These are phyloP conservation scores for Populus hybrid DNA, from an alignment of 441 rosid genomes.

Conservation along the genomic window DNA sequence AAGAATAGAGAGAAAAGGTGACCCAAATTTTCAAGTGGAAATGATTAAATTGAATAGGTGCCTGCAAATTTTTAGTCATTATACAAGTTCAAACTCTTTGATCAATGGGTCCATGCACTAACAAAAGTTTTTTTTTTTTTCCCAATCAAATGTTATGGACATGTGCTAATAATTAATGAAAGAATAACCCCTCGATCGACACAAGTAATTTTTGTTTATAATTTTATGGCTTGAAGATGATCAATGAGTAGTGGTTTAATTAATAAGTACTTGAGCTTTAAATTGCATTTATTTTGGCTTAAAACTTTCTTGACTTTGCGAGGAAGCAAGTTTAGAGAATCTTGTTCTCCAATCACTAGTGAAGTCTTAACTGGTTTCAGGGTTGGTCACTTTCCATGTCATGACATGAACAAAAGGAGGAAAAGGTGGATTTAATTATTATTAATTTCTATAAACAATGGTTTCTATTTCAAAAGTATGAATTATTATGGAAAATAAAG, in stretches of 20 bases:
- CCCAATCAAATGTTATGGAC: neutral
- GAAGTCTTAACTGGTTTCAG: neutral
- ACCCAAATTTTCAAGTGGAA: no score
- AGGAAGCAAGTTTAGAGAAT: slow-evolving; percentile 31
- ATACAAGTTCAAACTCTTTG: no score
- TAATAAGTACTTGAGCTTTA: neutral
- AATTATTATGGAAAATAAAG: neutral
- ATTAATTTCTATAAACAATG: neutral
- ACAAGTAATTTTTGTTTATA: neutral
- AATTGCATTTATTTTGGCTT: neutral
- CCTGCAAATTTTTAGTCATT: no score
- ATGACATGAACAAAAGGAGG: neutral
- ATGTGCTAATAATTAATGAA: neutral
- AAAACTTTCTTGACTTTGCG: slow-evolving; percentile 21
- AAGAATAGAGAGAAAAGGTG: no score
- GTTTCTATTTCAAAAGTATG: neutral
- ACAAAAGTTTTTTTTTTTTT: no score
- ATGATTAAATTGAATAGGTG: no score
- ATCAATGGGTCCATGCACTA: no score
- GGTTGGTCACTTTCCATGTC: slow-evolving; percentile 3
- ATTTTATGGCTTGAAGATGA: neutral
- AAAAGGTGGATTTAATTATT: neutral
- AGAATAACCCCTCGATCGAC: neutral
- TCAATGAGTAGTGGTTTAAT: neutral
- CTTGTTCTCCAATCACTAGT: slow-evolving; percentile 21